Evolutionary conservation across 2,329 filamentous ascomycete genomes (phyloP), one percentile per base, ranked within the genome.

Genomic region (Dryadomyces quercus-mongolicae): DNA sequence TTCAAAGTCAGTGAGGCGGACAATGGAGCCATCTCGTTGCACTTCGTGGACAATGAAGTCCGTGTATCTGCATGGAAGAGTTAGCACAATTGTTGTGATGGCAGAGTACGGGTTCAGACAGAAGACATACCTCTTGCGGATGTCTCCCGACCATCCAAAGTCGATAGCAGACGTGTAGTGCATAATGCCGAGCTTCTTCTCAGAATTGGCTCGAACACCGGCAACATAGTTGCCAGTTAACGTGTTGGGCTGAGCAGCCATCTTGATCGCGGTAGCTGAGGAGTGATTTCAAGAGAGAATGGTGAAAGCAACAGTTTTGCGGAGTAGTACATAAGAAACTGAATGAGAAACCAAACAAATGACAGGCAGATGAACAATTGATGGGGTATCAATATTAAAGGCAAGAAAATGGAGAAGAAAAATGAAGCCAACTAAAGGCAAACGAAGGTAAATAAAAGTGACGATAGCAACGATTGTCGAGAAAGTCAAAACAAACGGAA

Each of bases 11-110:
- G 54, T 74, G 50, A 96, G 72, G 67, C 92, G 88, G 52, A 93
- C 67, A 15, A 95, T 87, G 53, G 82, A 70, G 16, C 90, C 90
- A 63, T 85, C 80, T 34, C 84, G 82, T 20, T 79, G 72, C 58
- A 96, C 92, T 68, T 96, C 91, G 64, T 95, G 91, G 62, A 96
- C 91, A 61, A 93, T 74, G 63, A 96, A 96, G 67, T 96, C 91
- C 4, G 90, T 92, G 68, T 91, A 96, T 60, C 88, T 81, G 31
- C 48, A 8, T 15, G 18, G n/a, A 5, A 36, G 12, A 18, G 55
- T 60, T 44, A 62, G 58, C 20, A 47, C 38, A 53, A 45, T 16
- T 45, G 16, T 5, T 16, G 15, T 31, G 18, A 4, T 21, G 13
- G 10, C 9, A 31, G 4, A 20, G n/a, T 2, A 12, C 10, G 5